Conservation (phyloP, 1,284 basidiomycete genomes). For the Neonothopanus nambi region DNA sequence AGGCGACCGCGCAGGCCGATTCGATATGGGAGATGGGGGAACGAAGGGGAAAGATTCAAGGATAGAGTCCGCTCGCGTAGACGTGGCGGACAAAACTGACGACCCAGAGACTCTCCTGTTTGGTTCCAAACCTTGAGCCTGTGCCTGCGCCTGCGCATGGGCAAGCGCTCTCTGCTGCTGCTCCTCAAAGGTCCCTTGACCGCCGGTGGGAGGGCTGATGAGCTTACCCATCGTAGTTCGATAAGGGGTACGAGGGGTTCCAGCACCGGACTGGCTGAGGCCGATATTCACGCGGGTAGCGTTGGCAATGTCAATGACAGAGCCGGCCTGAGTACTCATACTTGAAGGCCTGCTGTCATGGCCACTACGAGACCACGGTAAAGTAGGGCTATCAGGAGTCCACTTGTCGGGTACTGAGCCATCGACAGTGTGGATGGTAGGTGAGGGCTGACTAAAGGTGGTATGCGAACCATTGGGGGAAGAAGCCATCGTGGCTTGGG, state of each 20-base stretch:
- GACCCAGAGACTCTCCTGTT: constrained; percentile 58
- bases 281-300: constrained; percentile 67
- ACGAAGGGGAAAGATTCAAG: constrained; percentile 84
- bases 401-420: constrained; percentile 28
- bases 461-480: constrained; percentile 43
- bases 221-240: constrained; percentile 63
- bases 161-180: constrained; percentile 62
- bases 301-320: constrained; percentile 61
- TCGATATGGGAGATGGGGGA: constrained; percentile 79
- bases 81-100: constrained; percentile 65
- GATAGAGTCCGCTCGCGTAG: constrained; percentile 75
- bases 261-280: constrained; percentile 36
- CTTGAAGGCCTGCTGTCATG: constrained; percentile 55
- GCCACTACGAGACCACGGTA: constrained; percentile 40
- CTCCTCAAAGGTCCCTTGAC: constrained; percentile 47
- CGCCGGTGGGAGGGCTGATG: constrained; percentile 44
- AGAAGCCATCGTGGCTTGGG: constrained; percentile 34
- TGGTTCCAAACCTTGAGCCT: constrained; percentile 49
- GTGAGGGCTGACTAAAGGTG: constrained; percentile 40
- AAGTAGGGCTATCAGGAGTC: constrained; percentile 35
- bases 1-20: constrained; percentile 70
- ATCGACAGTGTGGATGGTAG: constrained; percentile 23
- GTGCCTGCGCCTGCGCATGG: constrained; percentile 56
- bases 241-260: constrained; percentile 45
- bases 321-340: constrained; percentile 61